A percentile compares a stretch with the other conserved stretches of the same genome.
Conservation (phyloP, 306 rosid species). For the Datisca glomerata region DNA sequence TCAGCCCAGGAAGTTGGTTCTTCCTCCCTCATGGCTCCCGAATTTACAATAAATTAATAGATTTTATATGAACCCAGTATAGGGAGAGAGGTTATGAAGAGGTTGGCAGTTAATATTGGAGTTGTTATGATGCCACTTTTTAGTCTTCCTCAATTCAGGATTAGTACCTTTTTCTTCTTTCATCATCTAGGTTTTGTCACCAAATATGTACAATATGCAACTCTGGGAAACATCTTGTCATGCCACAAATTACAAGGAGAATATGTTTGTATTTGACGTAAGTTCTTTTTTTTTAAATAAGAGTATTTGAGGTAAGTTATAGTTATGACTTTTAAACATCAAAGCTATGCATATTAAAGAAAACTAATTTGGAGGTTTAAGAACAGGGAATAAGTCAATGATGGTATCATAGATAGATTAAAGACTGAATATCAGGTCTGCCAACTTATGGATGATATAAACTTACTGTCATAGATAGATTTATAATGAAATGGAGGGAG, state of each 20-base stretch:
- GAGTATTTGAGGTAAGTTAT: not conserved
- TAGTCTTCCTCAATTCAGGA: not conserved
- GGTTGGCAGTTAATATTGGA: conserved; percentile 29
- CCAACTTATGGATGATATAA: no score
- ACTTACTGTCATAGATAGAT: no score
- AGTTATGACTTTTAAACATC: not conserved
- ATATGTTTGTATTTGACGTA: conserved; percentile 91
- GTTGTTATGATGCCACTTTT: conserved; percentile 4
- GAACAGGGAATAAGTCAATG: no score
- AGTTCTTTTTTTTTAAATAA: no score
- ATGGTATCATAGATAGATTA: no score
- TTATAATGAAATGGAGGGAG: no score
- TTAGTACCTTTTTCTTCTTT: conserved; percentile 19
- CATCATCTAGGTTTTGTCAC: conserved; percentile 65
- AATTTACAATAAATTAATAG: no score
- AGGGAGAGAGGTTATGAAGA: conserved; percentile 81
- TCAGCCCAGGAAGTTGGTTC: no score
- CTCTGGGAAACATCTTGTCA: conserved; percentile 95
- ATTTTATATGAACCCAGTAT: conserved; percentile 61
- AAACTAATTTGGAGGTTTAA: no score
- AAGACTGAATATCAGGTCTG: no score
- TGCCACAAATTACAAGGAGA: conserved; percentile 81
- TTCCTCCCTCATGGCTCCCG: no score
- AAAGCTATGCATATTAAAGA: no score
- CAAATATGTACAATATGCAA: conserved; percentile 87